phyloP scores from a whole-genome alignment of 768 basidiomycete genomes.

The Lyophyllum decastes region DNA sequence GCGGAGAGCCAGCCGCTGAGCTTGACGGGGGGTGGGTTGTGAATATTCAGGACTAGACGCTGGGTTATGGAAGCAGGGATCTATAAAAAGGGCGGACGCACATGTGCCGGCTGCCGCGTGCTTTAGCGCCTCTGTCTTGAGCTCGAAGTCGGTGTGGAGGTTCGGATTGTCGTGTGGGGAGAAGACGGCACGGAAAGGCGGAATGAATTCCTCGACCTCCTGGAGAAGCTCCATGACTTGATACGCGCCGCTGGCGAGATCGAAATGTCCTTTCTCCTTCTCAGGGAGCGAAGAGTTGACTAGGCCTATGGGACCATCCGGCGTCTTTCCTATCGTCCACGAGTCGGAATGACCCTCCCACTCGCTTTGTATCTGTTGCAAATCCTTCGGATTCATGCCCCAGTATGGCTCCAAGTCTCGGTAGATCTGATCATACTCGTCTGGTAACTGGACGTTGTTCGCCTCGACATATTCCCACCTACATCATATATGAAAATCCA shows the following conservation, averaged over 20 bases:
- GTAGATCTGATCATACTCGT: slow-evolving; percentile 79
- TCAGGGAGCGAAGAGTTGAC: slow-evolving; percentile 29
- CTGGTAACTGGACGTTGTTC: slow-evolving; percentile 71
- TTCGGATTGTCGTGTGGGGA: slow-evolving; percentile 52
- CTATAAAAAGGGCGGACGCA: slow-evolving; percentile 22
- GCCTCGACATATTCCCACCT: slow-evolving; percentile 55
- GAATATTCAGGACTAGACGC: slow-evolving; percentile 30
- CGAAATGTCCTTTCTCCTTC: slow-evolving; percentile 18
- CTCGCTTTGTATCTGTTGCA: slow-evolving; percentile 34
- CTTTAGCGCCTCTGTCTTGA: slow-evolving; percentile 31
- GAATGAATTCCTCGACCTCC: slow-evolving; percentile 40
- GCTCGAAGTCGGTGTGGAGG: slow-evolving; percentile 35
- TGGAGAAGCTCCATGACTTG: slow-evolving; percentile 39
- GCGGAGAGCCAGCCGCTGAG: slow-evolving; percentile 39
- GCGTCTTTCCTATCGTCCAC: slow-evolving; percentile 40
- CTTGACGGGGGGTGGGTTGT: slow-evolving; percentile 29
- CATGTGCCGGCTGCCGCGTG: slow-evolving; percentile 39
- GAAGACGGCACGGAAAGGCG: slow-evolving; percentile 52
- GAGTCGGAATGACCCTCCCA: slow-evolving; percentile 40
- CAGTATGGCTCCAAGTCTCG: slow-evolving; percentile 82
- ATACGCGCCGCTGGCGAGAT: slow-evolving; percentile 29
- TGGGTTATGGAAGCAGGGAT: not conserved
- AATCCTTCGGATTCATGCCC: slow-evolving; percentile 48
- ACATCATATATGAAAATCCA: not conserved
- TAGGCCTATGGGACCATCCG: slow-evolving; percentile 25